phyloP scores from a whole-genome alignment of 805 yeast genomes.

The Wickerhamiella azymoides region DNA sequence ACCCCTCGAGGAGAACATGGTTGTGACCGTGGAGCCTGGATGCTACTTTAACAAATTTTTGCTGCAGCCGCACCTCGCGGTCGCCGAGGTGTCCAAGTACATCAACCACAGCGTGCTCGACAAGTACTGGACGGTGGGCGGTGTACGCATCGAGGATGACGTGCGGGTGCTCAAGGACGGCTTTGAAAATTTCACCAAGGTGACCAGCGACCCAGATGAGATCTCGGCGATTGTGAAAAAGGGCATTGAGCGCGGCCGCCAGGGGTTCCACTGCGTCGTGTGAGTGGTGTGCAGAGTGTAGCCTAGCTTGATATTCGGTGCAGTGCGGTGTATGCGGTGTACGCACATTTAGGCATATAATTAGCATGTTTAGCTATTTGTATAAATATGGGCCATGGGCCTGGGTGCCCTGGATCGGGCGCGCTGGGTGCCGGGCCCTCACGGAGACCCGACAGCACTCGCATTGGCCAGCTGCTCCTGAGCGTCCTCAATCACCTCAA shows the following conservation, averaged over 20 bases:
- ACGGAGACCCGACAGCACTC: no score
- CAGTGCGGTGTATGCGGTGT: no score
- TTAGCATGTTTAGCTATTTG: not conserved
- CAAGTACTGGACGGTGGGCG: conserved; percentile 82
- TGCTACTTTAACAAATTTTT: conserved; percentile 77
- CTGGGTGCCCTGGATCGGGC: no score
- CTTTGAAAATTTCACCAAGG: conserved; percentile 62
- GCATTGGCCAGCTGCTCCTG: not conserved
- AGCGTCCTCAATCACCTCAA: conserved; percentile 22
- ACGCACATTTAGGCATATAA: no score
- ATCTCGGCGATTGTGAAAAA: conserved; percentile 59
- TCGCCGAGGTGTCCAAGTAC: conserved; percentile 35
- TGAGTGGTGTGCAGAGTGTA: conserved; percentile 18
- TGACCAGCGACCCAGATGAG: conserved; percentile 78
- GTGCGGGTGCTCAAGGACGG: conserved; percentile 66
- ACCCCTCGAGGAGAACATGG: conserved; percentile 58
- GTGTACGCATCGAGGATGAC: conserved; percentile 94
- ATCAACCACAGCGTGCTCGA: conserved; percentile 55
- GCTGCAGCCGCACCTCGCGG: conserved; percentile 39
- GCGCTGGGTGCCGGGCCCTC: no score
- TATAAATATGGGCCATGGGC: not conserved
- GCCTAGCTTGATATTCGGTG: no score
- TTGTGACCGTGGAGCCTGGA: conserved; percentile 91
- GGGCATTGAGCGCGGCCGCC: conserved; percentile 47
- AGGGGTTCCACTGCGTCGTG: conserved; percentile 47